These are phyloP conservation scores for Auriscalpium vulgare DNA, from an alignment of 768 basidiomycete genomes.

Conservation along the genomic window DNA sequence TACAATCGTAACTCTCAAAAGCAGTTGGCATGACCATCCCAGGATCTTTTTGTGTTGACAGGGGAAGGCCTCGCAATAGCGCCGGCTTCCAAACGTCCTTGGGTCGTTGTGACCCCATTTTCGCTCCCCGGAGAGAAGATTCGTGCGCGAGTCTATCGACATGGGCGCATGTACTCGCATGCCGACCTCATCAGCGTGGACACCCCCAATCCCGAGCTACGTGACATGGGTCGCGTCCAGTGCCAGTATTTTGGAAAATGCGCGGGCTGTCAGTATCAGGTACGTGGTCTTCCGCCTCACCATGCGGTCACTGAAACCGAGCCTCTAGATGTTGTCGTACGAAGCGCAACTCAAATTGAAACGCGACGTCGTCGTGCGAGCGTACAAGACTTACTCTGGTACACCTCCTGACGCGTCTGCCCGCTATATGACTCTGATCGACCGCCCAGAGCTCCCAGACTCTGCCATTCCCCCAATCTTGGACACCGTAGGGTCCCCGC, in stretches of 20 bases:
- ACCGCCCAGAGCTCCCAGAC: constrained; percentile 41
- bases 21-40: neutral
- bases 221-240: constrained; percentile 56
- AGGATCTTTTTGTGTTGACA: constrained; percentile 19
- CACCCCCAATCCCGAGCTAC: constrained; percentile 49
- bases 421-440: neutral
- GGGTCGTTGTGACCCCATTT: constrained; percentile 82
- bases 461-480: constrained; percentile 55
- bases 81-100: constrained; percentile 42
- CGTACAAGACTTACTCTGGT: constrained; percentile 73
- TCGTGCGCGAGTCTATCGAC: constrained; percentile 62
- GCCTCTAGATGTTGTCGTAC: constrained; percentile 75
- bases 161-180: constrained; percentile 62
- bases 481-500: constrained; percentile 77
- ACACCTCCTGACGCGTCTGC: constrained; percentile 5
- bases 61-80: constrained; percentile 62
- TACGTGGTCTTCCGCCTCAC: constrained; percentile 20
- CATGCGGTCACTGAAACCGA: neutral
- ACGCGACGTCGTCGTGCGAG: constrained; percentile 75
- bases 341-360: constrained; percentile 82
- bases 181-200: constrained; percentile 68
- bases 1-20: neutral
- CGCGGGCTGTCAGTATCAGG: constrained; percentile 94
- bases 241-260: constrained; percentile 89
- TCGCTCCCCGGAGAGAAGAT: constrained; percentile 79